A percentile compares a stretch with the other conserved stretches of the same genome.
Conservation (phyloP, 371 early-diverging fungal genomes). For the Paraphysoderma sedebokerense region DNA sequence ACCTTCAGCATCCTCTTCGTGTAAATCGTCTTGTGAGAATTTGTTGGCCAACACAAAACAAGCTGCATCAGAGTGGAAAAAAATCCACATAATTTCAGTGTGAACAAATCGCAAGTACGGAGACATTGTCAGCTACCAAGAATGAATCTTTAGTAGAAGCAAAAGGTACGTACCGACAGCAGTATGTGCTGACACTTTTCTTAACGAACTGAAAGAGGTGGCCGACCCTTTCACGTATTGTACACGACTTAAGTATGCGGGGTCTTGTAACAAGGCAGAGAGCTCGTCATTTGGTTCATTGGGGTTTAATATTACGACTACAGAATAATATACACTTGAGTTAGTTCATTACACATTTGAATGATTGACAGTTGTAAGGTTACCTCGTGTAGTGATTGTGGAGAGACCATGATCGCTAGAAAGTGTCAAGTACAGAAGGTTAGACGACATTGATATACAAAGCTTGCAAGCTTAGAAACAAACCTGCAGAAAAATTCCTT, state of each 20-base stretch:
- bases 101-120: no score
- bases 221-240: constrained; percentile 44
- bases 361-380: no score
- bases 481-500: constrained; percentile 48
- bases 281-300: constrained; percentile 34
- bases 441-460: not conserved
- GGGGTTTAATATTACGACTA: constrained; percentile 41
- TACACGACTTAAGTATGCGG: constrained; percentile 32
- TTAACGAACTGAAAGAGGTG: constrained; percentile 30
- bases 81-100: no score
- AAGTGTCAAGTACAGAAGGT: no score
- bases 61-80: no score
- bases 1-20: constrained; percentile 33
- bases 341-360: no score
- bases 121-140: no score
- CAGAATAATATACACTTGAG: no score
- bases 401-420: constrained; percentile 33
- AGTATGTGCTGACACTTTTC: constrained; percentile 17
- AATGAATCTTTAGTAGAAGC: no score
- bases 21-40: no score
- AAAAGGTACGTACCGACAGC: no score
- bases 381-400: constrained; percentile 34
- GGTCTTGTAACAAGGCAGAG: constrained; percentile 24
- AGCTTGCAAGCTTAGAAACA: not conserved
- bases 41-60: no score